Evolutionary conservation across 805 yeast species (phyloP), one percentile per base, ranked within the genome.

Genomic region (Cyberlindnera mrakii): DNA sequence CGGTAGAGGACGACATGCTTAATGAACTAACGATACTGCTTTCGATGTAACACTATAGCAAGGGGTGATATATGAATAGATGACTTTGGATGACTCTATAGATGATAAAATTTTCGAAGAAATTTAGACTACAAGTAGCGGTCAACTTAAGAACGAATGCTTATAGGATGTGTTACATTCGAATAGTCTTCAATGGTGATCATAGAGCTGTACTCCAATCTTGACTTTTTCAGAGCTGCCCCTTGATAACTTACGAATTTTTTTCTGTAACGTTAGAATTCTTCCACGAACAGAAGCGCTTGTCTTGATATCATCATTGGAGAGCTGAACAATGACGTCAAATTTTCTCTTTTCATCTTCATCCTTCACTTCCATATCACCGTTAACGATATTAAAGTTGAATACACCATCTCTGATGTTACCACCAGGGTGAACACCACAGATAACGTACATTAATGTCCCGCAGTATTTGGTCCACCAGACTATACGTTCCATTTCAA

Each of bases 401-500:
- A 71, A 73, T 14, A 74, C 72, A 20, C 78, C 78, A 29, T 78
- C 83, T 51, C 85, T 71, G 25, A 83, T 80, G 55, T 79, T 80
- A 17, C 90, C 91, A 45, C 89, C 89, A 6, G 91, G 91, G 59
- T 80, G 85, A 42, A 84, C 82, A 59, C 88, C 88, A 59, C 90
- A 84, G 36, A 83, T 76, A 37, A 83, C 83, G 59, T 78, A 82
- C 86, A 83, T 81, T 50, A 83, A 71, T 41, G 80, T 75, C 23
- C 91, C 91, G 49, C 80, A 68, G 53, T 78, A 81, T 54, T 77
- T 72, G 3, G 87, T 82, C 90, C 90, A 83, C 77, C 85, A 82
- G 19, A 78, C 68, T 27, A 75, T 64, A 40, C 72, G 64, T 41
- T 72, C 75, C 46, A 70, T 60, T 27, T 70, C 73, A 16, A 66